Evolutionary conservation across 148 eudicot genomes (phyloP), one percentile per base, ranked within the genome.

Genomic region (Dysphania ambrosioides): DNA sequence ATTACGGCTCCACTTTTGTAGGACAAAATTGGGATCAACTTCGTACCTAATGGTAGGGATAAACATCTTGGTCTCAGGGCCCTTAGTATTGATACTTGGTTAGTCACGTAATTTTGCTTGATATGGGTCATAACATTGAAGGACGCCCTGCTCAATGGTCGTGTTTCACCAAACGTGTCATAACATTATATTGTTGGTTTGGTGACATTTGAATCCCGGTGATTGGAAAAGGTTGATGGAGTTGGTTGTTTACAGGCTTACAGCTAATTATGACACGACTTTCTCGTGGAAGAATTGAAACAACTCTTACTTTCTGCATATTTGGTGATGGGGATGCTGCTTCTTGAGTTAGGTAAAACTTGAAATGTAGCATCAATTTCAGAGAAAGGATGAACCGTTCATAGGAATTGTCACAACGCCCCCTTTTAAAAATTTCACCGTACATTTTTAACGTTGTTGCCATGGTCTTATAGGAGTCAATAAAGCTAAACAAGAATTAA

Each of bases 181-280:
- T 23, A 57, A 40, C 66, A 42, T 18, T 40, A 59, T 19, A 57
- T 21, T 9, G 40, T 66, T 66, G 51, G 51, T 66, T 66, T 9
- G 70, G 53, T 38, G n/a, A 40, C 70, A 40, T 21, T 36, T 4
- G 15, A 65, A 12, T 10, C 68, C 21, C n/a, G 4, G 53, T 15
- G 16, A 23, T 35, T 6, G 26, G 24, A 35, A 64, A 64, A 8
- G 42, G 23, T 64, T 64, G 18, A 35, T 32, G 68, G 71, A n/a
- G 47, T 53, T 51, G 16, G 78, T 66, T 75, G 31, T 31, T 26
- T 27, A 42, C 35, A 26, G 19, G 36, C 3, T 65, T 29, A 38
- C 35, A 66, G 56, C 66, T 67, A 67, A 66, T 56, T 24, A 41
- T 67, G 72, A 56, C 67, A 75, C n/a, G 38, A 27, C 30, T 68